A percentile compares a stretch with the other conserved stretches of the same genome.
Conservation (phyloP, 805 yeast genomes). For the Nakazawaea ernobii region DNA sequence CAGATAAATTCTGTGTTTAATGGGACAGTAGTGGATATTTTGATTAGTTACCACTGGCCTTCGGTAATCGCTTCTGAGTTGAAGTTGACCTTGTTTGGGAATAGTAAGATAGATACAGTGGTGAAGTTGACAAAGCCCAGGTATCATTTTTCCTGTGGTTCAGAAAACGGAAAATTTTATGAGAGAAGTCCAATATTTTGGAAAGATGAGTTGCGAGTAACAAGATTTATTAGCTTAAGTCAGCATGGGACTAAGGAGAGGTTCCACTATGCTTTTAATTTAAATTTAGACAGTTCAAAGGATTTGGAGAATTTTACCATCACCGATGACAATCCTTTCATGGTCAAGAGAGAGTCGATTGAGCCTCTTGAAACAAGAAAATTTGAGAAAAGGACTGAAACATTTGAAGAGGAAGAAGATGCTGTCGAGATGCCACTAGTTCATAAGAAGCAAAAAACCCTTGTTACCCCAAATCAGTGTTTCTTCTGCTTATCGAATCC, state of each 20-base stretch:
- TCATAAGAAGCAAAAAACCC: conserved; percentile 25
- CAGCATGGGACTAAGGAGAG: conserved; percentile 47
- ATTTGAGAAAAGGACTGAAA: conserved; percentile 12
- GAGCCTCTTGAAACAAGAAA: neutral
- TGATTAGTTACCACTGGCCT: conserved; percentile 62
- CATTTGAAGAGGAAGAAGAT: conserved; percentile 10
- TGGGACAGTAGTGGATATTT: conserved; percentile 39
- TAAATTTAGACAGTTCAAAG: conserved; percentile 23
- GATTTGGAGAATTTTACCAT: conserved; percentile 18
- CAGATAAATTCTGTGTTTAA: conserved; percentile 12
- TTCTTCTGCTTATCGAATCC: conserved; percentile 84
- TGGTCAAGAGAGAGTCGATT: neutral
- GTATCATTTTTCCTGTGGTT: conserved; percentile 61
- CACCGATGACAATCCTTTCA: conserved; percentile 27
- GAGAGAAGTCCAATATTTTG: conserved; percentile 58
- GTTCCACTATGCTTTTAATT: conserved; percentile 75
- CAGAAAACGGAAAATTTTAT: conserved; percentile 38
- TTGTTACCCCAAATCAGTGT: conserved; percentile 56
- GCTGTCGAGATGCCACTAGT: neutral
- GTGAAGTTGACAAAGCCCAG: conserved; percentile 46
- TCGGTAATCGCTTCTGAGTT: conserved; percentile 39
- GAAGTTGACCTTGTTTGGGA: conserved; percentile 38
- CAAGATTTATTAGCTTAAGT: conserved; percentile 65
- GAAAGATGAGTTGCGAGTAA: conserved; percentile 35
- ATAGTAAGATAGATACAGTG: conserved; percentile 38